These are phyloP conservation scores for Escovopsis sp. DNA, from an alignment of 2,329 filamentous ascomycete species.

Conservation along the genomic window DNA sequence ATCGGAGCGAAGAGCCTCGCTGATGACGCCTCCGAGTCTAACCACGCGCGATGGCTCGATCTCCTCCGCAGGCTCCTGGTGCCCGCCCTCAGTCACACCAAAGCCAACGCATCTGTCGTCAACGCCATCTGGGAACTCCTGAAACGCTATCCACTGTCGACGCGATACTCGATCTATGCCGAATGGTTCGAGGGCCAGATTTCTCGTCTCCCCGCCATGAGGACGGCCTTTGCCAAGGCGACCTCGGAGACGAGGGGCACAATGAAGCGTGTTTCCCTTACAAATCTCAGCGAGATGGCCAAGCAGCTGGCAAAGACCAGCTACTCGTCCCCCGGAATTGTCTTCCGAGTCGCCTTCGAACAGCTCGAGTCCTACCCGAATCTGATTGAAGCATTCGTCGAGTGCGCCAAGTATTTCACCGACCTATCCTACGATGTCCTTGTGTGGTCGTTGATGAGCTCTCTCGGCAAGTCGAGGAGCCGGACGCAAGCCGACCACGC, in stretches of 20 bases:
- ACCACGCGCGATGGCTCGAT: constrained; percentile 68
- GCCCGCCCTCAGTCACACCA: constrained; percentile 74
- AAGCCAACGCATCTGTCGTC: constrained; percentile 67
- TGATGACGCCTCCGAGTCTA: constrained; percentile 54
- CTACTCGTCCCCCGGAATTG: constrained; percentile 75
- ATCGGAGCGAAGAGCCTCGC: constrained; percentile 67
- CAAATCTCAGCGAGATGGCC: constrained; percentile 75
- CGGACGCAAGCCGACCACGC: constrained; percentile 48
- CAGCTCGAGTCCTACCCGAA: constrained; percentile 94
- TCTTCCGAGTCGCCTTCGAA: constrained; percentile 76
- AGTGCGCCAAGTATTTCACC: constrained; percentile 89
- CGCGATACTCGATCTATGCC: constrained; percentile 76
- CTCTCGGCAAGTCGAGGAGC: constrained; percentile 47
- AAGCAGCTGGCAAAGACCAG: constrained; percentile 84
- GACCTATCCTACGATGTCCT: constrained; percentile 85
- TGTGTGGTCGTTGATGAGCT: constrained; percentile 79
- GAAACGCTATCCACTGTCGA: constrained; percentile 58
- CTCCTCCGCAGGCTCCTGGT: constrained; percentile 74
- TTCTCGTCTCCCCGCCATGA: constrained; percentile 64
- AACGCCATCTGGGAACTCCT: constrained; percentile 80
- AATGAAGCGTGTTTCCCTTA: constrained; percentile 78
- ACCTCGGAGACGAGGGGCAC: constrained; percentile 68
- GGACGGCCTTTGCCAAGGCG: constrained; percentile 61
- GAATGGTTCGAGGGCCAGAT: constrained; percentile 80
- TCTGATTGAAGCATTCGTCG: constrained; percentile 84